phyloP scores from a whole-genome alignment of 768 basidiomycete genomes.

The Xerocomus spinulosus region DNA sequence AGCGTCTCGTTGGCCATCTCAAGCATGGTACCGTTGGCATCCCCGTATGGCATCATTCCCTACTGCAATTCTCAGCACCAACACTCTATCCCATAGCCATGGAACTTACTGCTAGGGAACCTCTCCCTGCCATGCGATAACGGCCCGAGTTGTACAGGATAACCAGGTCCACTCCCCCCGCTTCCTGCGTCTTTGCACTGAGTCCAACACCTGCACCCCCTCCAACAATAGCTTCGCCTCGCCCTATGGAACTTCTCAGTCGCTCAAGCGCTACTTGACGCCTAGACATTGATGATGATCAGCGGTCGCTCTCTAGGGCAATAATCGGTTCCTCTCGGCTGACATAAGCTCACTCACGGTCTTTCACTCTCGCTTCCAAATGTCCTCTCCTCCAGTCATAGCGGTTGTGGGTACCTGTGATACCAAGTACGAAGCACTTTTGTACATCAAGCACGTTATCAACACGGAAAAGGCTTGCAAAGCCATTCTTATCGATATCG shows the following conservation, averaged over 20 bases:
- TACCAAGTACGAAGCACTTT: slow-evolving; percentile 23
- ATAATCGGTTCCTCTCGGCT: slow-evolving; percentile 1
- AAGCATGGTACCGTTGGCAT: slow-evolving; percentile 26
- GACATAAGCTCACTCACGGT: slow-evolving; percentile 19
- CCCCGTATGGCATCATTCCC: slow-evolving; percentile 7
- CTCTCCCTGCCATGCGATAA: slow-evolving; percentile 29
- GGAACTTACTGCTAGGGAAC: slow-evolving; percentile 25
- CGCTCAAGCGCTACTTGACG: slow-evolving; percentile 17
- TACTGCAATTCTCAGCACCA: not conserved
- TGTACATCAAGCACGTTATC: slow-evolving; percentile 19
- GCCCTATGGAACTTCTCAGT: slow-evolving; percentile 10
- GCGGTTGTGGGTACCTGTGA: slow-evolving; percentile 29
- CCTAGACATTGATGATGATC: slow-evolving; percentile 11
- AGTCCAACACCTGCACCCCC: slow-evolving; percentile 27
- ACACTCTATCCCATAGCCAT: not conserved
- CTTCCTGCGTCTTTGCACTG: slow-evolving; percentile 19
- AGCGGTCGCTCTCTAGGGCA: not conserved
- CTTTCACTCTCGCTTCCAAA: not conserved
- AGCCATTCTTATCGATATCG: slow-evolving; percentile 27
- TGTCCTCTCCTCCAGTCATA: slow-evolving; percentile 10
- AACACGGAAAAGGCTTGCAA: slow-evolving; percentile 10
- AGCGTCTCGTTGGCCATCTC: slow-evolving; percentile 28
- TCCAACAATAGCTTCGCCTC: slow-evolving; percentile 22
- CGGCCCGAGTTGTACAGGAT: slow-evolving; percentile 32
- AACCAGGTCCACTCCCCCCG: slow-evolving; percentile 19